Base-by-base conservation (phyloP, 208 protist species). In the Endotrypanum monterogeii region DNA sequence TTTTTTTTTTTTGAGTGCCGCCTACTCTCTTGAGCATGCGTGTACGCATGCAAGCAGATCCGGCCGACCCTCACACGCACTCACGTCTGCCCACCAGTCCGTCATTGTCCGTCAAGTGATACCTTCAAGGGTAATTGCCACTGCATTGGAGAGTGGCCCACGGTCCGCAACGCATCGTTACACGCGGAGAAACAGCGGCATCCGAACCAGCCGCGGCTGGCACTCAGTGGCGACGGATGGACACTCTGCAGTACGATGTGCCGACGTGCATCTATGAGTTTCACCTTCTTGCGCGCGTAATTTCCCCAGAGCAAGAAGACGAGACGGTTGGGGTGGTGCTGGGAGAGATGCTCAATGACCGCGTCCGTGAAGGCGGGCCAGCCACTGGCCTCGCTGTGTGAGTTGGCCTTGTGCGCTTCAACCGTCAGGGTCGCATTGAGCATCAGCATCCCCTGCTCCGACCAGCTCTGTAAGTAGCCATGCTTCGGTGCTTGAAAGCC, bases 341-440 rank as follows among this genome's bases (percentile, higher is more conserved):
- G 63, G 16, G 92, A 94, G 28, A 99, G 74, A 23, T 73, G 66
- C 8, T 78, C 63, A 67, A 99, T 98, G n/a, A 98, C 91, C 30
- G 74, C 91, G 74, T 99, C 97, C 18, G 99, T 99, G 85, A 99
- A 99, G 18, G 46, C 25, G 62, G 94, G 65, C 99, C 99, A 99
- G 30, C 98, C 98, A 57, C 75, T 80, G 39, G 91, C 90, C 25
- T 87, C 82, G 67, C 81, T 73, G 87, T 99, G 99, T 18, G 90
- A 97, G 72, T 99, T 99, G 23, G 99, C 86, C 55, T 96, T 83
- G 66, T 91, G 76, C 9, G 83, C 89, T 72, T 94, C 87, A 0
- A 99, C 98, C 2, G 98, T 99, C 30, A 99, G 84, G 0, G 91
- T 92, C 1, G 98, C 94, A 78, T 99, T 99, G 5, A 99, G 83